Conservation (phyloP, 257 asterid species). For the Solanum verrucosum region DNA sequence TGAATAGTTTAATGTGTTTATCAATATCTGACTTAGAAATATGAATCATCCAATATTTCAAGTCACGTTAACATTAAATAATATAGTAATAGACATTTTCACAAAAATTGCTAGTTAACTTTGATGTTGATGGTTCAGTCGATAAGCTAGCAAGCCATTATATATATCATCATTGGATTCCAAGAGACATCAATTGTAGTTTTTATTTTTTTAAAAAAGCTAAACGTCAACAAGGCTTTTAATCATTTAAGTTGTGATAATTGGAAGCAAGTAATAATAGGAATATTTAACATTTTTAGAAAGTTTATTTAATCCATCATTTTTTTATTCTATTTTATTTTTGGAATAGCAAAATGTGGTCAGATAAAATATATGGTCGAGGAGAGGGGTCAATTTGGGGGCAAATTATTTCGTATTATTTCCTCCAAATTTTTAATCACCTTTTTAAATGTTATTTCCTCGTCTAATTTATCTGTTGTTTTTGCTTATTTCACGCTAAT, state of each 20-base stretch:
- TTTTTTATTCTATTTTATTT: not conserved
- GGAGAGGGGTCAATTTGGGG: not conserved
- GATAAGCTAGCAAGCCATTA: not conserved
- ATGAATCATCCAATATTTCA: not conserved
- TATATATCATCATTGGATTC: not conserved
- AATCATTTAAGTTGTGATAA: not conserved
- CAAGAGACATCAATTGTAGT: not conserved
- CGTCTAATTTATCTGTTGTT: not conserved
- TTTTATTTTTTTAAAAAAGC: not conserved
- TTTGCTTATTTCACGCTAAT: not conserved
- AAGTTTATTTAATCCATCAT: not conserved
- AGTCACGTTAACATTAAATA: not conserved
- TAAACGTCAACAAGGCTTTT: not conserved
- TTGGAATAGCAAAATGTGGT: constrained; percentile 21
- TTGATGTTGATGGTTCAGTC: not conserved
- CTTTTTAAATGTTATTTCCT: not conserved
- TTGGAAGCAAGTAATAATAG: not conserved
- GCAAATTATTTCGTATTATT: not conserved
- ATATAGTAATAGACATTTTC: too few relatives aligned
- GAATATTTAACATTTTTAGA: not conserved
- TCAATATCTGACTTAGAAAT: not conserved
- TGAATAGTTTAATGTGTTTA: not conserved
- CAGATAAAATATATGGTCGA: not conserved
- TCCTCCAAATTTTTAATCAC: constrained; percentile 18
- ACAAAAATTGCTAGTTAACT: not conserved